phyloP scores from a whole-genome alignment of 2,329 filamentous ascomycete genomes.

The Clonostachys sp. region DNA sequence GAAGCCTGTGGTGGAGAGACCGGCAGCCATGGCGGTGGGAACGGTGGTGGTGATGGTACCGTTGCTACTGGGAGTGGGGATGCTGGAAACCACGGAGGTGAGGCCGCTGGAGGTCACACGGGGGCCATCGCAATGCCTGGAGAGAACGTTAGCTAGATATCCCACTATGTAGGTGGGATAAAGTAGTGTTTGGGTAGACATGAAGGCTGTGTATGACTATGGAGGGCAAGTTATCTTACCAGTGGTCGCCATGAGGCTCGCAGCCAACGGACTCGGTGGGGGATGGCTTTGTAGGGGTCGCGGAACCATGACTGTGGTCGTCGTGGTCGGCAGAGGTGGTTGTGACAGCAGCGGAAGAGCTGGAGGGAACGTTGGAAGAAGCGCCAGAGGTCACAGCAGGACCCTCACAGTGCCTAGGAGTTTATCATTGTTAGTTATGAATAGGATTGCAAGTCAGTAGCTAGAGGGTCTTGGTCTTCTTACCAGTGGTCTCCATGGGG shows the following conservation, averaged over 20 bases:
- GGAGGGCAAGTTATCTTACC: slow-evolving; percentile 10
- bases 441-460: no score
- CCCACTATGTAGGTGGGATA: no score
- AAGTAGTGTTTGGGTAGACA: background rate
- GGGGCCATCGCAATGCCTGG: slow-evolving; percentile 11
- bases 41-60: background rate
- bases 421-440: background rate
- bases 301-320: slow-evolving; percentile 2
- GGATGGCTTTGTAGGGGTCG: slow-evolving; percentile 9
- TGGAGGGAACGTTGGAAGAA: no score
- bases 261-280: slow-evolving; percentile 24
- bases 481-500: slow-evolving; percentile 32
- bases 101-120: background rate
- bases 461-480: background rate
- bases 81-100: background rate
- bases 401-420: slow-evolving; percentile 10
- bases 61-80: background rate
- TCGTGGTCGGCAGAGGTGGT: background rate
- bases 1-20: background rate
- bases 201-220: no score
- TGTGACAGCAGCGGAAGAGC: background rate
- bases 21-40: slow-evolving; percentile 1
- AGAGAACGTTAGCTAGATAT: background rate
- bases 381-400: slow-evolving; percentile 1
- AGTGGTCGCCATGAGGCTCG: slow-evolving; percentile 30